These are phyloP conservation scores for Theobroma cacao DNA, from an alignment of 345 rosid species.

Conservation along the genomic window DNA sequence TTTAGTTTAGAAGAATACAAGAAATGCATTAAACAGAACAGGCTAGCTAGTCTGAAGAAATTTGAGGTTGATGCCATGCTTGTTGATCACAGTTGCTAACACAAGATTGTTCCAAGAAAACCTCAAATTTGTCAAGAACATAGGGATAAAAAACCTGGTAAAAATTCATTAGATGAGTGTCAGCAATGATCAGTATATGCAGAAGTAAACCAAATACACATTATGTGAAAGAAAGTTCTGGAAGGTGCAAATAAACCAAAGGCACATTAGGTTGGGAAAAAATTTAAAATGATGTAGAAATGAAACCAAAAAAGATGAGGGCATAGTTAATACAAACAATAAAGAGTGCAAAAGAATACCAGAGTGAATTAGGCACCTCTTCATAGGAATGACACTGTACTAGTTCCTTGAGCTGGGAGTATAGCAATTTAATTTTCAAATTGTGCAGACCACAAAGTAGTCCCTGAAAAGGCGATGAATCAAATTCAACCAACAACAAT, in stretches of 20 bases:
- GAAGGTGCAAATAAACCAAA: not conserved
- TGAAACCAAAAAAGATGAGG: not conserved
- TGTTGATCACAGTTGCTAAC: not conserved
- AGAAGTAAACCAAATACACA: not conserved
- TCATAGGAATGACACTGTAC: not conserved
- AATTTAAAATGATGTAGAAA: not conserved
- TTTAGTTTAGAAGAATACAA: no score
- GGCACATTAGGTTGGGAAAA: not conserved
- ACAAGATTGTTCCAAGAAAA: not conserved
- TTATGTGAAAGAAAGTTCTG: not conserved
- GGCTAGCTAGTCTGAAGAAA: not conserved
- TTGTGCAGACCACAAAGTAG: not conserved
- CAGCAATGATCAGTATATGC: not conserved
- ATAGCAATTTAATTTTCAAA: not conserved
- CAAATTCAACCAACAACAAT: not conserved
- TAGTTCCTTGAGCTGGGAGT: not conserved
- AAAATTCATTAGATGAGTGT: not conserved
- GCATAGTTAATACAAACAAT: slow-evolving; percentile 7
- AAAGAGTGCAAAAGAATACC: not conserved
- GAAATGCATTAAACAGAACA: no score
- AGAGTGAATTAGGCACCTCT: not conserved
- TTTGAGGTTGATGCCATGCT: not conserved
- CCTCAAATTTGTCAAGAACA: not conserved
- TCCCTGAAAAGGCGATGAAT: not conserved
- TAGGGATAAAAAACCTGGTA: no score